Base-by-base conservation (phyloP, 768 basidiomycete species). In the Sporobolomyces pararoseus region DNA sequence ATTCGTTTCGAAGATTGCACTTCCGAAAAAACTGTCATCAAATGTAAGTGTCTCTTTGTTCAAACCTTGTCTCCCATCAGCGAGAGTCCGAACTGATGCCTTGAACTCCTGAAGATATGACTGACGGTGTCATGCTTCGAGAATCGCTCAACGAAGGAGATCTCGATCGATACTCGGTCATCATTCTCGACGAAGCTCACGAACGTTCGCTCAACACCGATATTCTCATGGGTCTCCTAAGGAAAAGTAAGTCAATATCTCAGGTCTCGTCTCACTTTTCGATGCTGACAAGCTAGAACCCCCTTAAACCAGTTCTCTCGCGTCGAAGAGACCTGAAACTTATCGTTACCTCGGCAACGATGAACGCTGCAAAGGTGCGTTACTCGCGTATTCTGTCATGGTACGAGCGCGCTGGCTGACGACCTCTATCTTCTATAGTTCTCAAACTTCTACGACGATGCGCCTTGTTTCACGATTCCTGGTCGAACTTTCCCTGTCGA, bases 1-100 rank as follows among this genome's bases (percentile, higher is more conserved):
- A 98, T 99, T 78, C 91, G 96, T 65, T 98, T 99, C 75, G 96
- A 99, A 80, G 96, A 99, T 78, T 96, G 93, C 77, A 99, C 96
- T 2, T 88, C 89, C 0, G 83, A 89, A 0, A 89, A 92, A 54
- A 99, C 96, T 3, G 95, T 89, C 79, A 97, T 98, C 78, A 99
- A 99, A 82, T 98, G 94, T 94, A 68, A 69, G 87, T 81, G 16
- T 9, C 19, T 6, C 39, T 52, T 17, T 16, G n/a, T 6, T n/a
- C n/a, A n/a, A n/a, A n/a, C n/a, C n/a, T n/a, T n/a, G n/a, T n/a
- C n/a, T n/a, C n/a, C n/a, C n/a, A n/a, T n/a, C n/a, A n/a, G n/a
- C n/a, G n/a, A n/a, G n/a, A n/a, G n/a, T n/a, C n/a, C n/a, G n/a
- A n/a, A n/a, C n/a, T n/a, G n/a, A n/a, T n/a, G n/a, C n/a, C n/a